Evolutionary conservation across 495 filamentous ascomycete species (phyloP), one percentile per base, ranked within the genome.

Genomic region (Delitschia confertaspora): DNA sequence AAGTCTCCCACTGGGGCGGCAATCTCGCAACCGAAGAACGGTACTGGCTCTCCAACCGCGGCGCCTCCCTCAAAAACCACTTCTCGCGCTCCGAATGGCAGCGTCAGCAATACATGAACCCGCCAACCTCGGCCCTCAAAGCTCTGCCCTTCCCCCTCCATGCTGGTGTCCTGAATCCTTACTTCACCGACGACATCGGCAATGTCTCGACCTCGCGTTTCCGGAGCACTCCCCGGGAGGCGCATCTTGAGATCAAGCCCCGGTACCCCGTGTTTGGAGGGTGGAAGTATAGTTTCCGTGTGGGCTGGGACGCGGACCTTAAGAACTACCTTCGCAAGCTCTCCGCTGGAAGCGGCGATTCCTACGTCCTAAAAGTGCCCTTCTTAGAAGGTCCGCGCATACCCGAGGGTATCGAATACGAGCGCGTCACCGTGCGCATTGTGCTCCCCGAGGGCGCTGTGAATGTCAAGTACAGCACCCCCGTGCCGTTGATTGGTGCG

Each of bases 1-100:
- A 96, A 63, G 82, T 96, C 48, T 91, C 84, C 53, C 93, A 96
- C 61, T 98, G 91, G 91, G 91, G 91, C 47, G 93, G 91, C 18
- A 96, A 96, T 60, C 65, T 96, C 29, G 91, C 89, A 0, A 82
- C 83, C 19, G 93, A 98, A 61, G 91, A 98, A 62, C 78, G 87
- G 36, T 95, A 95, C 70, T 84, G 78, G 65, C 74, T 95, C 51
- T 74, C 74, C 57, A 93, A 96, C 71, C 75, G 79, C 37, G 91
- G 77, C 43, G 93, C 91, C 11, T 73, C 80, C 59, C 79, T 98
- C 24, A 74, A 79, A 24, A 77, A 79, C 42, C 80, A 89, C 9
- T 98, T 98, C 72, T 80, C 75, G 40, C 82, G 91, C 30, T 83
- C 95, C 22, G 76, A 82, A 49, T 98, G 82, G 80, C 75, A 79